Evolutionary conservation across 352 stramenopile genomes (phyloP), one percentile per base, ranked within the genome.

Genomic region (Plasmopara halstedii): DNA sequence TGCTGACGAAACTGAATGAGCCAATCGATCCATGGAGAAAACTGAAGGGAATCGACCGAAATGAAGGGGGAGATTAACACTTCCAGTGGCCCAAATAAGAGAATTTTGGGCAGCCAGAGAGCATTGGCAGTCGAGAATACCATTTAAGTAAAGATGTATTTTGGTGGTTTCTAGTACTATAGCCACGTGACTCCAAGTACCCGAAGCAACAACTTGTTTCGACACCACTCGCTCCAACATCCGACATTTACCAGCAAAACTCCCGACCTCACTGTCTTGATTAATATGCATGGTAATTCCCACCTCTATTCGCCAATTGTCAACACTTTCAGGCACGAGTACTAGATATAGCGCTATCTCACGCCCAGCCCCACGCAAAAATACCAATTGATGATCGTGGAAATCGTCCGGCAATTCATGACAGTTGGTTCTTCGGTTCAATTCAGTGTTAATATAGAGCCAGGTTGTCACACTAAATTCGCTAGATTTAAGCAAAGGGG

Each of bases 381-480:
- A 77, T 1, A 96, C 50, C 20, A 94, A 53, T 15, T 87, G 58
- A 6, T 51, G 64, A 7, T 76, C 66, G 31, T 41, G 42, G 1
- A 48, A 42, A 31, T 23, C 18, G n/a, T 34, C n/a, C 4, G 48
- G 22, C 7, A 46, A 17, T 7, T 53, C 29, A 13, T 52, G 45
- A 17, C 25, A 48, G 39, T 5, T 50, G 17, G 17, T 2, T 21
- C 5, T 46, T 26, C 13, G 17, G 42, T 13, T n/a, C 14, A 31
- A 0, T 17, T 36, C 33, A 29, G 29, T 49, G n/a, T 68, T 69
- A 4, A 92, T 48, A 38, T 70, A 89, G 1, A 96, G 31, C 88
- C 88, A 97, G 7, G 70, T 86, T 6, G 74, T 91, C 17, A 96
- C 73, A 36, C 79, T 95, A 43, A 95, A 96, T 33, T 95, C 85